Base-by-base conservation (phyloP, 176 grass and related monocot genomes). In the Calamus simplicifolius region DNA sequence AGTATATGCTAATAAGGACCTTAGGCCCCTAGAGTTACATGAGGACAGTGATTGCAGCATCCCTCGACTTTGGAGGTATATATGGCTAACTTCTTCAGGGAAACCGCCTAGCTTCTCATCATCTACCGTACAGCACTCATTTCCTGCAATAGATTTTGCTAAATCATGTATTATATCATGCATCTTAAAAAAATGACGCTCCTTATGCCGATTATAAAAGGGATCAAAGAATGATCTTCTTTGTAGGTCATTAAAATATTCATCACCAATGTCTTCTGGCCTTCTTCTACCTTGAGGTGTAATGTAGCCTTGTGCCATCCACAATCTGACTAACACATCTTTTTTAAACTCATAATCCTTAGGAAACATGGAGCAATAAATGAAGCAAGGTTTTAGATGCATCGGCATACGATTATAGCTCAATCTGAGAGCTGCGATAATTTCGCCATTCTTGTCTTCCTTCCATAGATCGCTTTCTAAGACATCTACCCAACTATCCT, bases 161-260 rank as follows among this genome's bases (percentile, higher is more conserved):
- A 81, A 54, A 27, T 86, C 78, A 73, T 72, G 70, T 43, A 74
- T 52, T 19, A 77, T 60, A 59, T 86, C 83, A 25, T 86, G 83
- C 69, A 86, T 57, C 8, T 14, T 50, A 54, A 69, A 57, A n/a
- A n/a, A n/a, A n/a, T n/a, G n/a, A n/a, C n/a, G n/a, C n/a, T n/a
- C n/a, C n/a, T n/a, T n/a, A n/a, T n/a, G n/a, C n/a, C 12, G 18
- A 25, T 19, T 2, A 48, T 35, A 26, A 19, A 23, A 17, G 12
- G 48, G 18, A 10, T 31, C 50, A 30, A 85, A 63, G 43, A 81
- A 58, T 12, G 69, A 86, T 58, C 77, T 73, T 68, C 6, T 56
- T 61, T 28, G 17, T 52, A 86, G 69, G 26, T 86, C 77, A 50
- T 72, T 30, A 23, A 86, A 63, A 52, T 50, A 77, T 5, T 65